Base-by-base conservation (phyloP, 2,329 filamentous ascomycete genomes). In the Penicillium sp. region DNA sequence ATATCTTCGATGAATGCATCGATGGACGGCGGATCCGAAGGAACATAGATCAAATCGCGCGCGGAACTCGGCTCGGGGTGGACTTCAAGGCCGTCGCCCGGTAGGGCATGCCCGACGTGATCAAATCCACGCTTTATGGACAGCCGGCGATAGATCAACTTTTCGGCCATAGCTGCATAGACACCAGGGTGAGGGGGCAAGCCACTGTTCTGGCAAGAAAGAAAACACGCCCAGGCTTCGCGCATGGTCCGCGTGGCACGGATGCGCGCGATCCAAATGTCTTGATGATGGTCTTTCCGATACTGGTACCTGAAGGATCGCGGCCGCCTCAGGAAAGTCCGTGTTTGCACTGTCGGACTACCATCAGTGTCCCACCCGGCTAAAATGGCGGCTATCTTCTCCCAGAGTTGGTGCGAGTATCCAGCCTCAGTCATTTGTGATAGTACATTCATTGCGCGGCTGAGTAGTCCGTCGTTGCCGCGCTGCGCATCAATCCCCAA, bases 161-260 rank as follows among this genome's bases (percentile, higher is more conserved):
- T 80, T 42, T 72, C 67, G 16, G 76, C 70, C 68, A 81, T 79
- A 23, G 73, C 75, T 35, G 70, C 59, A 42, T 77, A 77, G 2
- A 78, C 65, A 16, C 61, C 56, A 18, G 61, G 45, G 36, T 61
- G 58, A n/a, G 60, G 51, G 7, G 55, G 56, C 23, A 62, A 48
- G 6, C 55, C 57, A 10, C 64, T 60, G 14, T 71, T 64, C 52
- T 77, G 68, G 42, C 72, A 77, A 4, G 75, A 70, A 28, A 79
- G 57, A 54, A 80, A 82, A 44, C 74, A 78, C 14, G 77, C 77
- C 79, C 79, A 82, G 4, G 79, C 77, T 61, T 82, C 78, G 43
- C 76, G 70, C 31, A 75, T 60, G 3, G 78, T 81, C 23, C 79
- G 67, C 8, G 79, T 82, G 14, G 75, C 69, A 30, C 67, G 65